phyloP scores from a whole-genome alignment of 106 monocot genomes.

The Narthecium ossifragum region DNA sequence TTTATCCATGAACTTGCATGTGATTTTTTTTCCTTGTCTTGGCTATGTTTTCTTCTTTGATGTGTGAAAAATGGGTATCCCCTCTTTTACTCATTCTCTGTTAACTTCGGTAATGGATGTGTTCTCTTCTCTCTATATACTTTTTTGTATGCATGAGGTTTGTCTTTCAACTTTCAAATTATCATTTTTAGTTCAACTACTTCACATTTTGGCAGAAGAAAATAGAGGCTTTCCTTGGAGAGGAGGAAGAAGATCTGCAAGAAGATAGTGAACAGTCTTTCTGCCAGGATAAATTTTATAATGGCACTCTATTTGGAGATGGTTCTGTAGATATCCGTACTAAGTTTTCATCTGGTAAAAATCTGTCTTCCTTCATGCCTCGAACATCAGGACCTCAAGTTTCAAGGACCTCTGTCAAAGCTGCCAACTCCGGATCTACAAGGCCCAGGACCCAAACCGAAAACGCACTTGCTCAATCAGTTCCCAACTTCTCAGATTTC shows the following conservation, averaged over 20 bases:
- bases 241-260: conserved; percentile 23
- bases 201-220: conserved; percentile 16
- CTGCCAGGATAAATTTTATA: conserved; percentile 33
- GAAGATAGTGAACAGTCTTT: conserved; percentile 15
- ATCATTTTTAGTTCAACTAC: conserved; percentile 9
- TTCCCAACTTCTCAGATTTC: conserved; percentile 64
- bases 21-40: too few relatives aligned
- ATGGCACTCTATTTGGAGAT: conserved; percentile 39
- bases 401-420: conserved; percentile 37
- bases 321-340: too few relatives aligned
- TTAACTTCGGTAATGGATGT: too few relatives aligned
- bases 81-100: too few relatives aligned
- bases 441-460: conserved; percentile 34
- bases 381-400: conserved; percentile 28
- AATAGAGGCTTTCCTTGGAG: conserved; percentile 15
- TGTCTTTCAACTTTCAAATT: conserved; percentile 9
- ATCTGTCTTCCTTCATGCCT: conserved; percentile 31
- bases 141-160: too few relatives aligned
- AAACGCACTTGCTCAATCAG: conserved; percentile 65
- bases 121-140: too few relatives aligned
- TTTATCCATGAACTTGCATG: too few relatives aligned
- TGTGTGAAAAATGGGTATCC: too few relatives aligned
- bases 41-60: too few relatives aligned
- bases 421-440: conserved; percentile 33
- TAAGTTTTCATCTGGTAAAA: conserved; percentile 31